Conservation (phyloP, 768 basidiomycete genomes). For the Podaxis sp. region DNA sequence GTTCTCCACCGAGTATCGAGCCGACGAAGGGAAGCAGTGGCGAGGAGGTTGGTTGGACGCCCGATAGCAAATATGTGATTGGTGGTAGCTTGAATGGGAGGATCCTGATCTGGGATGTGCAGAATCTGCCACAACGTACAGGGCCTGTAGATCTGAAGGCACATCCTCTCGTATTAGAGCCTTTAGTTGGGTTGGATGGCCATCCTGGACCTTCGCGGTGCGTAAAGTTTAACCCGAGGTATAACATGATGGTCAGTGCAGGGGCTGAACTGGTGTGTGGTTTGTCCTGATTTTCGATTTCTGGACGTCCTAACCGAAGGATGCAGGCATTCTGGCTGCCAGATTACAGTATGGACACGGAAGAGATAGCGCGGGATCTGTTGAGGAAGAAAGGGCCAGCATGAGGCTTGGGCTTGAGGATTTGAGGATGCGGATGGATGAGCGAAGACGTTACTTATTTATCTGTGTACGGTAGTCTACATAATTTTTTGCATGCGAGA, state of each 20-base stretch:
- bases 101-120: conserved; percentile 85
- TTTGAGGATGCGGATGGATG: not conserved
- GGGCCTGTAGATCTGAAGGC: conserved; percentile 57
- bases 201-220: conserved; percentile 85
- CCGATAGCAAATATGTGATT: conserved; percentile 89
- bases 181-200: conserved; percentile 59
- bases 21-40: conserved; percentile 81
- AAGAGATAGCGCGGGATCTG: conserved; percentile 70
- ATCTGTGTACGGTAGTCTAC: not conserved
- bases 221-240: conserved; percentile 87
- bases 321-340: conserved; percentile 45
- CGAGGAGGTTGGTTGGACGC: conserved; percentile 93
- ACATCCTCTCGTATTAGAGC: conserved; percentile 45
- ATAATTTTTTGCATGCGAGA: not conserved
- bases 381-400: conserved; percentile 49
- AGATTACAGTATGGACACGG: conserved; percentile 65
- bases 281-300: conserved; percentile 9
- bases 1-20: conserved; percentile 54
- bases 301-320: conserved; percentile 6
- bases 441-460: not conserved
- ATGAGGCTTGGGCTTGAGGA: conserved; percentile 4
- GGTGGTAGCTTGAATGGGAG: conserved; percentile 85
- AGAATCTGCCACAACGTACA: conserved; percentile 52
- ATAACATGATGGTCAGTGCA: conserved; percentile 84
- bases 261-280: conserved; percentile 76